Percentiles rank a stretch among this genome's conserved stretches.
These are phyloP conservation scores for Cryptosporidium canis DNA, from an alignment of 169 alveolate genomes.

Conservation along the genomic window DNA sequence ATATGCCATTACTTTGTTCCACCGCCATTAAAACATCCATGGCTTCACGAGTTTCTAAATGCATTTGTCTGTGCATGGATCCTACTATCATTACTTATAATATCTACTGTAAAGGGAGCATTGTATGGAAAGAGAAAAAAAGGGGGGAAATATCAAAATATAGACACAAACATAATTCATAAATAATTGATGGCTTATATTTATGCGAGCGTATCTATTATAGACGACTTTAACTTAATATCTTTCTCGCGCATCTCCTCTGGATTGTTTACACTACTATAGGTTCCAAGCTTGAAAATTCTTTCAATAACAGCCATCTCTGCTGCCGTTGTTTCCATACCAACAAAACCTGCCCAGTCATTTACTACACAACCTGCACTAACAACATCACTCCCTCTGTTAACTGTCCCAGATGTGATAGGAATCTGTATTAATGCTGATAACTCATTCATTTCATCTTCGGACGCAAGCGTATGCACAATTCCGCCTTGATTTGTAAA, in stretches of 20 bases:
- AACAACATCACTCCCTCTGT: constrained; percentile 97
- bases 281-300: constrained; percentile 89
- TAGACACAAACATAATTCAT: neutral
- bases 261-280: constrained; percentile 76
- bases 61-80: constrained; percentile 45
- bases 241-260: constrained; percentile 73
- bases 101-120: neutral
- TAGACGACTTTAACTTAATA: constrained; percentile 76
- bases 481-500: constrained; percentile 97
- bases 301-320: constrained; percentile 96
- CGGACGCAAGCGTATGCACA: constrained; percentile 95
- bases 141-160: neutral
- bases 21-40: constrained; percentile 38
- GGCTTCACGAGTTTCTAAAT: constrained; percentile 54
- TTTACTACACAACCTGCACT: constrained; percentile 96
- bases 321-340: constrained; percentile 98
- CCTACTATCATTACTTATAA: constrained; percentile 6
- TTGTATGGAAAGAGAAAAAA: neutral
- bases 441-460: constrained; percentile 98
- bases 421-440: constrained; percentile 94
- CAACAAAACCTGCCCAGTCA: constrained; percentile 99
- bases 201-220: constrained; percentile 79
- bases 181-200: neutral
- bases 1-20: constrained; percentile 7
- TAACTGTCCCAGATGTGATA: constrained; percentile 98